Conservation (phyloP, 1,284 basidiomycete genomes). For the Tremellales sp. region DNA sequence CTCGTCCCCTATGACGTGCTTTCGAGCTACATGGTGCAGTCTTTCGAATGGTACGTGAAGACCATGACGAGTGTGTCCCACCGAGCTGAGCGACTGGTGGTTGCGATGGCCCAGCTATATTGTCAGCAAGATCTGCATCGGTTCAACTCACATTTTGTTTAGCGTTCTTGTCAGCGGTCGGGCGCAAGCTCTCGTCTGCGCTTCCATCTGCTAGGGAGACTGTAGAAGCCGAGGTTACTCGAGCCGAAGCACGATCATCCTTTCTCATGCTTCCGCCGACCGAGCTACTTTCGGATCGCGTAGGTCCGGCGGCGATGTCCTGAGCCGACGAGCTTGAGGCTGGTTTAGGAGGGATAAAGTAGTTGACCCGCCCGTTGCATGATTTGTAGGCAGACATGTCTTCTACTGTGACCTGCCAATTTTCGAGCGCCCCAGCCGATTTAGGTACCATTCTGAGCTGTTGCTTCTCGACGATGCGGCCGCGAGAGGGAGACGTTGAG, state of each 20-base stretch:
- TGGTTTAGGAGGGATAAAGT: constrained; percentile 38
- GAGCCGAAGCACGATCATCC: neutral
- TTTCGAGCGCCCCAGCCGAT: constrained; percentile 6
- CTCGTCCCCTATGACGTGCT: constrained; percentile 8
- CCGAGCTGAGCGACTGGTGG: constrained; percentile 25
- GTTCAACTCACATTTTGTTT: neutral
- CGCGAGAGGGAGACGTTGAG: neutral
- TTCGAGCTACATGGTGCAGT: constrained; percentile 20
- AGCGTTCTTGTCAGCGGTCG: too few species aligned
- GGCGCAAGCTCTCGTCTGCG: too few species aligned
- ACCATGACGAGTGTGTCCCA: constrained; percentile 17
- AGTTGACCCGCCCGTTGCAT: constrained; percentile 34
- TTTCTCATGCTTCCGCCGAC: constrained; percentile 16
- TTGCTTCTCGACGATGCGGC: constrained; percentile 1
- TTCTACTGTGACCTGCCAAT: constrained; percentile 38
- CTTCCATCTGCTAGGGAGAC: constrained; percentile 14
- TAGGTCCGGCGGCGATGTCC: neutral
- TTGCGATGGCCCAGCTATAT: too few species aligned
- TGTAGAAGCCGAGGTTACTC: constrained; percentile 15
- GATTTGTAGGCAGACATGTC: constrained; percentile 35
- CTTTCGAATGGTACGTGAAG: constrained; percentile 31
- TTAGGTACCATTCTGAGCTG: too few species aligned
- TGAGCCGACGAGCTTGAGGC: constrained; percentile 3
- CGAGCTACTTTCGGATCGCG: constrained; percentile 14
- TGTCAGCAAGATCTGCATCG: too few species aligned